A percentile compares a stretch with the other conserved stretches of the same genome.
phyloP scores from a whole-genome alignment of 441 rosid genomes.

The Iberis amara region DNA sequence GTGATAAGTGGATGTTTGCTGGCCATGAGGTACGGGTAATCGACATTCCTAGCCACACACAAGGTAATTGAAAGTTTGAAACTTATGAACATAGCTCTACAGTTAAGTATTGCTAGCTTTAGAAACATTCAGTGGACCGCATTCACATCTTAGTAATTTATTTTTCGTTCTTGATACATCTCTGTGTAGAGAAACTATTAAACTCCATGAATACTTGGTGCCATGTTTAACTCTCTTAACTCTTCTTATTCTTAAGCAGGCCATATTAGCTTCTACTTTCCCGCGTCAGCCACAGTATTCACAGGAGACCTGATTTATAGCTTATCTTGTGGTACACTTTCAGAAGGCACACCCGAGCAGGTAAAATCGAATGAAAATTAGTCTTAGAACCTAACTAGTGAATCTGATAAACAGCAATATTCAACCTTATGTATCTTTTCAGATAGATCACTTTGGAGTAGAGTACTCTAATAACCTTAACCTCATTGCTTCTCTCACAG shows the following conservation, averaged over 20 bases:
- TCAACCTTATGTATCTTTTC: too few relatives aligned
- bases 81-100: too few relatives aligned
- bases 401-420: neutral
- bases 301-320: conserved; percentile 94
- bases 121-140: too few relatives aligned
- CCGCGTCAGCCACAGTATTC: conserved; percentile 75
- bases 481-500: too few relatives aligned
- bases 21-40: conserved; percentile 84
- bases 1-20: conserved; percentile 97
- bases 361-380: conserved; percentile 34
- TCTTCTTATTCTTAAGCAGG: conserved; percentile 44
- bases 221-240: conserved; percentile 10
- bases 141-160: too few relatives aligned
- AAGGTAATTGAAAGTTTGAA: too few relatives aligned
- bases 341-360: conserved; percentile 89
- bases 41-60: conserved; percentile 91
- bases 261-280: conserved; percentile 91
- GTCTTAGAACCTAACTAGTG: neutral
- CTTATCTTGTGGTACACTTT: conserved; percentile 93
- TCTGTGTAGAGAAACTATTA: neutral
- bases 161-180: too few relatives aligned
- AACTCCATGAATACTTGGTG: too few relatives aligned
- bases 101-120: too few relatives aligned
- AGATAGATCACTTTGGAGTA: too few relatives aligned
- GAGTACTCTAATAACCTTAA: too few relatives aligned